A percentile compares a stretch with the other conserved stretches of the same genome.
Conservation (phyloP, 441 rosid genomes). For the Eruca vesicaria region DNA sequence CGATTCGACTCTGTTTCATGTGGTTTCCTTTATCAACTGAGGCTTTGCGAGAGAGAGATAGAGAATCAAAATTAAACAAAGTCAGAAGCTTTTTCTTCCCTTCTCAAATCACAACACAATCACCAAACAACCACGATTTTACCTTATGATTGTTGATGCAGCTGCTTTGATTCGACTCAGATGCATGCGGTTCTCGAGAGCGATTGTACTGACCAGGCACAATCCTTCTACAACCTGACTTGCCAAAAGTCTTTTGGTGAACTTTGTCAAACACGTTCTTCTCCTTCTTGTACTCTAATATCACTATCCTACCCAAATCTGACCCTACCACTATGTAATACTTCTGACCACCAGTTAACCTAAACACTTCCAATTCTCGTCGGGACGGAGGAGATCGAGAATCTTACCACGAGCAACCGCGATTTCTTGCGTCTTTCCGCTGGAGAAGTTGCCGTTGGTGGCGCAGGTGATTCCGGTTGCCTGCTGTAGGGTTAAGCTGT, state of each 20-base stretch:
- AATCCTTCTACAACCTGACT: constrained; percentile 90
- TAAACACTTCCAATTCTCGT: constrained; percentile 81
- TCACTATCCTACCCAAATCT: constrained; percentile 94
- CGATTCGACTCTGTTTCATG: too few relatives aligned
- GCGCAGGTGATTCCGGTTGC: constrained; percentile 86
- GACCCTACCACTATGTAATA: constrained; percentile 95
- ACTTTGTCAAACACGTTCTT: constrained; percentile 81
- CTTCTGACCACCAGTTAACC: constrained; percentile 88
- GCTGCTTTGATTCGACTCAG: too few relatives aligned
- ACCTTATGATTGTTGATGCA: too few relatives aligned
- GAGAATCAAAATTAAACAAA: too few relatives aligned
- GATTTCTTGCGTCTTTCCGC: constrained; percentile 83
- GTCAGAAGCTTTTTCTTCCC: too few relatives aligned
- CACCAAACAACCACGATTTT: too few relatives aligned
- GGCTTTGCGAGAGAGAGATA: too few relatives aligned
- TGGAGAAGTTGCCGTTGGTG: constrained; percentile 88
- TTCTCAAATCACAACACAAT: too few relatives aligned
- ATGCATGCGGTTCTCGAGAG: too few relatives aligned
- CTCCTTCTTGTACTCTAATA: constrained; percentile 83
- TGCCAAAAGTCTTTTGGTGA: constrained; percentile 95
- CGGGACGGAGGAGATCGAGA: constrained; percentile 94
- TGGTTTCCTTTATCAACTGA: too few relatives aligned
- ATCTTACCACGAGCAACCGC: constrained; percentile 96
- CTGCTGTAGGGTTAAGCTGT: constrained; percentile 86
- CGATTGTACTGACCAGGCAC: constrained; percentile 97